These are phyloP conservation scores for Lasiodiplodia sp. DNA, from an alignment of 2,329 filamentous ascomycete genomes.

Conservation along the genomic window DNA sequence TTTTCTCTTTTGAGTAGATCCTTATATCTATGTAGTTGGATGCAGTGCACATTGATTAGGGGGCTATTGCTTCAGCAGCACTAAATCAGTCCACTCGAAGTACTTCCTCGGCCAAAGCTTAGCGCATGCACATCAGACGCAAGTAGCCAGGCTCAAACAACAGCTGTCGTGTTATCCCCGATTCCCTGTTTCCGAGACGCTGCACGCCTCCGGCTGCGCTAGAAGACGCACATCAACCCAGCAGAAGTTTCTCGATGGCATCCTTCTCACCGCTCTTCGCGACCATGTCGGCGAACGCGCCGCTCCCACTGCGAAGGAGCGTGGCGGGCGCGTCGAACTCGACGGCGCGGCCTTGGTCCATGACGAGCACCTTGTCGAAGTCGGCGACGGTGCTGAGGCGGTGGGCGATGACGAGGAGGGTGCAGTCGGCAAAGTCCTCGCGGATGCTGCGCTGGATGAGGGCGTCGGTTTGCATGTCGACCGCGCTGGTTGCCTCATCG, in stretches of 20 bases:
- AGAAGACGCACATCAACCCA: too few species aligned
- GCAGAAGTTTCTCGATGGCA: not conserved
- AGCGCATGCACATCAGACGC: too few species aligned
- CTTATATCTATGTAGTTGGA: too few species aligned
- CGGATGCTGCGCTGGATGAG: slow-evolving; percentile 65
- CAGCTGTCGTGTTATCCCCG: too few species aligned
- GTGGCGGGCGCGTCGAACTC: slow-evolving; percentile 42
- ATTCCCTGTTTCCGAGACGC: too few species aligned
- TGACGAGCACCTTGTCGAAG: slow-evolving; percentile 60
- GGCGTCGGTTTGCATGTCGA: slow-evolving; percentile 65
- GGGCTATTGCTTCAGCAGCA: too few species aligned
- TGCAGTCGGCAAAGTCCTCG: slow-evolving; percentile 61
- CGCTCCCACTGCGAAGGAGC: not conserved
- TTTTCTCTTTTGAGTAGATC: too few species aligned
- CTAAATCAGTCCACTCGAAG: too few species aligned
- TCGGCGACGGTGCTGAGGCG: slow-evolving; percentile 63
- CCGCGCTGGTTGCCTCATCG: slow-evolving; percentile 89
- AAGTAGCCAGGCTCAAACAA: too few species aligned
- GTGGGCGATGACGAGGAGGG: slow-evolving; percentile 66
- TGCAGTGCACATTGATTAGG: too few species aligned
- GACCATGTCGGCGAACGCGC: not conserved
- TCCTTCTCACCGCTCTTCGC: not conserved
- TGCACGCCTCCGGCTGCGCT: too few species aligned
- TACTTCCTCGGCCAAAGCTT: too few species aligned
- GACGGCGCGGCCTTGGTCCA: slow-evolving; percentile 58